Conservation (phyloP, 179 eudicot species). For the Silene coronaria region DNA sequence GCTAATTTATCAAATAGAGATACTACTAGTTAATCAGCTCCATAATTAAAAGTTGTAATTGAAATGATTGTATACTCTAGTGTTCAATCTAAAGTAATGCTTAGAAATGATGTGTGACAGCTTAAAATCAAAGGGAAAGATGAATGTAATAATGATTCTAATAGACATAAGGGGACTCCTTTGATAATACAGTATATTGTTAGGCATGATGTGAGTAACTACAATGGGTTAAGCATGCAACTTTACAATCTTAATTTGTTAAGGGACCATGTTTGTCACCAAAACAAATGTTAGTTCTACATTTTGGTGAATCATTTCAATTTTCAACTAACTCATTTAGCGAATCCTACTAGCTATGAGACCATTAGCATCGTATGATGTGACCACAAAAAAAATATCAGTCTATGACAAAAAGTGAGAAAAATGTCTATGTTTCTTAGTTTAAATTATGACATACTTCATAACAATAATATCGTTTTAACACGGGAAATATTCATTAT, state of each 20-base stretch:
- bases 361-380: too few relatives aligned
- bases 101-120: constrained; percentile 13
- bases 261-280: constrained; percentile 9
- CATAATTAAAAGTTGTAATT: background rate
- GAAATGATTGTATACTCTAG: constrained; percentile 11
- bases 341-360: too few relatives aligned
- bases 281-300: background rate
- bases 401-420: too few relatives aligned
- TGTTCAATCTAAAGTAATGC: background rate
- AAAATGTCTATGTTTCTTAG: too few relatives aligned
- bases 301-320: background rate
- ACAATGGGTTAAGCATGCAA: background rate
- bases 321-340: background rate
- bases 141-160: constrained; percentile 16
- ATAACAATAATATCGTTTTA: too few relatives aligned
- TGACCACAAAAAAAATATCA: too few relatives aligned
- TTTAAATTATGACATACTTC: too few relatives aligned
- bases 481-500: too few relatives aligned
- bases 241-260: background rate
- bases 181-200: background rate
- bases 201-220: constrained; percentile 11
- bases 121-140: constrained; percentile 11
- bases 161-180: constrained; percentile 21
- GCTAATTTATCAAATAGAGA: background rate
- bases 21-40: background rate